These are phyloP conservation scores for Tetrahymena elliotti DNA, from an alignment of 73 alveolate genomes.

Conservation along the genomic window DNA sequence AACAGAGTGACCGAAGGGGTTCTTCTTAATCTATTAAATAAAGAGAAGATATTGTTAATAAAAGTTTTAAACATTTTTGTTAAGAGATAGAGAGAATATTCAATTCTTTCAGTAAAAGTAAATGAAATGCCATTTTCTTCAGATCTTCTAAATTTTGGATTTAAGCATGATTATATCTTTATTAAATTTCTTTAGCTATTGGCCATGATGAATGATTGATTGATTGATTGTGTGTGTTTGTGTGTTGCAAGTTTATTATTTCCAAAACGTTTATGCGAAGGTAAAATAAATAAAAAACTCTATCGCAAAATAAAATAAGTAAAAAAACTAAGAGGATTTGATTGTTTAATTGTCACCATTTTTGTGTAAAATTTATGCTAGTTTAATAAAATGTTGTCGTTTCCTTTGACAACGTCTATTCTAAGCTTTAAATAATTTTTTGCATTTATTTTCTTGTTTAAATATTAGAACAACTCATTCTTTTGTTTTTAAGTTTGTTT, in stretches of 20 bases:
- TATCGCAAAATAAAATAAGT: neutral
- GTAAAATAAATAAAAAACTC: no score
- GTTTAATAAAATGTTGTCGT: neutral
- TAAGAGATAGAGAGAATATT: neutral
- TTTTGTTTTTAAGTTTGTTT: neutral
- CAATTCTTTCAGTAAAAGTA: neutral
- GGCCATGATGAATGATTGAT: no score
- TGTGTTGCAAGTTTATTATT: no score
- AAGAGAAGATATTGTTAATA: neutral
- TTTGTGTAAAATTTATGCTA: neutral
- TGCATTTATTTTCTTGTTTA: neutral
- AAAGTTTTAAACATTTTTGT: neutral
- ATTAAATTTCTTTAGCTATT: no score
- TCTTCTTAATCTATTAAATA: neutral
- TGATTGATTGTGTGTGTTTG: no score
- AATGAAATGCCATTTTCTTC: neutral
- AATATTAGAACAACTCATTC: neutral
- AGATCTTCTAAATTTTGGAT: neutral
- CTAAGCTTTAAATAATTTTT: neutral
- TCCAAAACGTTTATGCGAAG: neutral
- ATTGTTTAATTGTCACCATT: neutral
- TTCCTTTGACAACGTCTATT: neutral
- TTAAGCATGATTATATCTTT: no score
- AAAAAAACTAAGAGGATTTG: neutral
- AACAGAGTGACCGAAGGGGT: neutral